A percentile compares a stretch with the other conserved stretches of the same genome.
Conservation (phyloP, 495 filamentous ascomycete species). For the Tuber magnatum region DNA sequence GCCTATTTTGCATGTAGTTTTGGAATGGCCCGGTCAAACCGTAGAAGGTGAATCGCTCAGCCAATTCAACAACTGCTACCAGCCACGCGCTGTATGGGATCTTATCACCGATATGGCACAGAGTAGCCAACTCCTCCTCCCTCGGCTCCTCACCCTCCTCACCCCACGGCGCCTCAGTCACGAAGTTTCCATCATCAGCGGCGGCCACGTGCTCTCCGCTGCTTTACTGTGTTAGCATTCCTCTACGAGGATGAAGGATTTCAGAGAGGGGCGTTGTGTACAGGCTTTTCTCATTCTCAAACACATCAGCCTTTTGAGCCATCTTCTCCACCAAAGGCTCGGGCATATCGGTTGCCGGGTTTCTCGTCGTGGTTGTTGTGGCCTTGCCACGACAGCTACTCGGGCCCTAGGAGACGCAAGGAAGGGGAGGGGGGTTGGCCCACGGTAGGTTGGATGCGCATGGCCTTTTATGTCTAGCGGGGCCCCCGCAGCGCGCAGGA, state of each 20-base stretch:
- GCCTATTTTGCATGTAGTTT: constrained; percentile 45
- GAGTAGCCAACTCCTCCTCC: constrained; percentile 29
- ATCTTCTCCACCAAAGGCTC: neutral
- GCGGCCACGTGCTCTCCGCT: neutral
- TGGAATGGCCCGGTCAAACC: constrained; percentile 43
- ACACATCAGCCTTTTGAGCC: neutral
- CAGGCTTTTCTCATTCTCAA: neutral
- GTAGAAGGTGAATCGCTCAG: constrained; percentile 40
- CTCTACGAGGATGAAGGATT: neutral
- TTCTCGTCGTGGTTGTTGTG: neutral
- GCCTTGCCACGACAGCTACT: neutral
- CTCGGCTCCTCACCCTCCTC: constrained; percentile 37
- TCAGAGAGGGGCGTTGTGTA: neutral
- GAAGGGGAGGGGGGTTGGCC: neutral
- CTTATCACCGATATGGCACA: constrained; percentile 38
- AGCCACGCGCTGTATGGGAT: constrained; percentile 40
- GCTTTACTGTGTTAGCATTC: neutral
- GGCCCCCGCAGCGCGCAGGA: neutral
- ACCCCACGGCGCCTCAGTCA: neutral
- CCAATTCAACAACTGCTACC: constrained; percentile 38
- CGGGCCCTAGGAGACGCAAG: neutral
- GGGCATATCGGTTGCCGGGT: neutral
- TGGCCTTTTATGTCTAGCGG: neutral
- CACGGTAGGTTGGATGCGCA: no score
- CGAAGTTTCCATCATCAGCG: neutral